phyloP scores from a whole-genome alignment of 768 basidiomycete genomes.

The Lactarius tabidus region DNA sequence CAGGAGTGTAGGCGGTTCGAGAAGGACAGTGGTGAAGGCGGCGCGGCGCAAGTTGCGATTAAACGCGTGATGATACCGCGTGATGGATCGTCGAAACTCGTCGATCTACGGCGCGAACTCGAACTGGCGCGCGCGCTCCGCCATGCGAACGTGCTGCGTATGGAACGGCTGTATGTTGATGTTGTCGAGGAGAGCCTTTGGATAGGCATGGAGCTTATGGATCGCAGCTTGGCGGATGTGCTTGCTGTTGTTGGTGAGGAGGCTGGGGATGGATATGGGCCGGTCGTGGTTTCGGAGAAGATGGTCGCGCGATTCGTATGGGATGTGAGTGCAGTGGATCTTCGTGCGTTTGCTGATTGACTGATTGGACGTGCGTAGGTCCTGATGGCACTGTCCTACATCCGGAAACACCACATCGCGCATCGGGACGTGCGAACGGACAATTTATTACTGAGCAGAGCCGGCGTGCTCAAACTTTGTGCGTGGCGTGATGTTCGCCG shows the following conservation, averaged over 20 bases:
- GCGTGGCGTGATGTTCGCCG: neutral
- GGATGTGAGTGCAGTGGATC: constrained; percentile 58
- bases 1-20: neutral
- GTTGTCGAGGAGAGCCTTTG: constrained; percentile 55
- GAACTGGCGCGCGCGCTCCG: constrained; percentile 50
- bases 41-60: constrained; percentile 55
- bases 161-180: constrained; percentile 71
- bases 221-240: constrained; percentile 80
- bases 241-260: constrained; percentile 41
- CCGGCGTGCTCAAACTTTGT: constrained; percentile 75
- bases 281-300: constrained; percentile 60
- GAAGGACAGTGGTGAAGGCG: neutral
- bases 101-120: constrained; percentile 60
- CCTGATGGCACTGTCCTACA: constrained; percentile 59
- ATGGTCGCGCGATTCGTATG: constrained; percentile 69
- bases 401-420: constrained; percentile 63
- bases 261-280: constrained; percentile 35
- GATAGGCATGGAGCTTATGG: constrained; percentile 91
- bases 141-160: constrained; percentile 59
- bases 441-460: constrained; percentile 66
- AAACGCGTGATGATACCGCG: constrained; percentile 65
- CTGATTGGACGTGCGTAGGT: constrained; percentile 40
- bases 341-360: neutral
- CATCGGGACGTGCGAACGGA: constrained; percentile 85
- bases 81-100: constrained; percentile 56